These are phyloP conservation scores for Elsinoe batatas DNA, from an alignment of 2,329 filamentous ascomycete species.

Conservation along the genomic window DNA sequence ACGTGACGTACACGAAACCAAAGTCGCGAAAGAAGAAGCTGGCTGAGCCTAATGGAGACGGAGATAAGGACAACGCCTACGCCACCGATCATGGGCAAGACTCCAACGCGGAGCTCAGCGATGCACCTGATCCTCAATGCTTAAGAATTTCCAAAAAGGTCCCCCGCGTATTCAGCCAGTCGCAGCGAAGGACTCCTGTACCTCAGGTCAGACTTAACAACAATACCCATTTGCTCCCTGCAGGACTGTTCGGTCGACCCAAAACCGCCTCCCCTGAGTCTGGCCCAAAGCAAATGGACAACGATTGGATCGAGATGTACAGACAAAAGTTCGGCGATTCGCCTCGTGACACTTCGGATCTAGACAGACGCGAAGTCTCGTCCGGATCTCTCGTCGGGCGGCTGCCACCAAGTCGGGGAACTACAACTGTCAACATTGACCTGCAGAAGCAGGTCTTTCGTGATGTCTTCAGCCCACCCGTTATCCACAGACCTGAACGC, in stretches of 20 bases:
- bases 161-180: constrained; percentile 59
- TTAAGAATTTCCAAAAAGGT: constrained; percentile 22
- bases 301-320: constrained; percentile 9
- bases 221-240: constrained; percentile 85
- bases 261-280: not conserved
- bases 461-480: constrained; percentile 78
- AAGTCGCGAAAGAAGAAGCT: constrained; percentile 40
- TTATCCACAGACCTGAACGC: constrained; percentile 69
- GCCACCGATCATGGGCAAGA: constrained; percentile 19
- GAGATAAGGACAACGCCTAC: constrained; percentile 21
- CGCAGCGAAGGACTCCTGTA: constrained; percentile 59
- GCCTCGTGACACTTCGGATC: not conserved
- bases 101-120: constrained; percentile 16
- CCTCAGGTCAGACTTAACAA: constrained; percentile 91
- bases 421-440: constrained; percentile 80
- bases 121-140: constrained; percentile 11
- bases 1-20: constrained; percentile 89
- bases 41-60: constrained; percentile 28
- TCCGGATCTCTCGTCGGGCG: constrained; percentile 1
- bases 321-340: constrained; percentile 10
- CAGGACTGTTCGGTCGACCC: constrained; percentile 54
- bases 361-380: constrained; percentile 2
- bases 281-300: not conserved
- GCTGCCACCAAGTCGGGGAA: constrained; percentile 60
- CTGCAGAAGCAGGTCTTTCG: constrained; percentile 85